Conservation (phyloP, 1,139 yeast genomes). For the Hyphopichia pseudoburtonii region DNA sequence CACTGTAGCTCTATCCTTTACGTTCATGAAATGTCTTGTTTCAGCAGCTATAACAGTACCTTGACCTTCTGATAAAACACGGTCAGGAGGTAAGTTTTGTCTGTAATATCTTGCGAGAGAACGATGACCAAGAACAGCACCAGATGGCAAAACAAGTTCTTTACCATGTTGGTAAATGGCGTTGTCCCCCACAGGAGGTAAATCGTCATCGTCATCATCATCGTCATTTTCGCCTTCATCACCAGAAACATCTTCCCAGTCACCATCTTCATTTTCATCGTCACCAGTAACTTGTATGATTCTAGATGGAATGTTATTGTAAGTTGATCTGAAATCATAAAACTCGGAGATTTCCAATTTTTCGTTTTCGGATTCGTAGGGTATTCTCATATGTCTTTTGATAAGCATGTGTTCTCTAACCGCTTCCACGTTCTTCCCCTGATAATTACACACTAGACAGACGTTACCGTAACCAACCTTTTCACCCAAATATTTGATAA, state of each 20-base stretch:
- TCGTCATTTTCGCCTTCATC: slow-evolving; percentile 40
- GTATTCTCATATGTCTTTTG: slow-evolving; percentile 85
- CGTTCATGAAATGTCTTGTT: slow-evolving; percentile 64
- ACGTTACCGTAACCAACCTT: slow-evolving; percentile 83
- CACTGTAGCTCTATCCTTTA: slow-evolving; percentile 52
- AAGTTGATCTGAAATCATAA: slow-evolving; percentile 79
- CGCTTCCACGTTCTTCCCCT: slow-evolving; percentile 80
- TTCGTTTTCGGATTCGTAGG: slow-evolving; percentile 83
- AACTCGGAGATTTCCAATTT: slow-evolving; percentile 77
- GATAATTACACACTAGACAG: slow-evolving; percentile 80
- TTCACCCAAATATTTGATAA: slow-evolving; percentile 73
- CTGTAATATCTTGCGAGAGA: slow-evolving; percentile 82
- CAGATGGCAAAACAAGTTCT: slow-evolving; percentile 84
- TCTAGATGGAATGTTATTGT: slow-evolving; percentile 31
- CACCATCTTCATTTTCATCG: slow-evolving; percentile 36
- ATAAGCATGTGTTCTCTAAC: slow-evolving; percentile 87
- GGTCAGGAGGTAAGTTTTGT: slow-evolving; percentile 75
- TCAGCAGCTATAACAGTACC: slow-evolving; percentile 95
- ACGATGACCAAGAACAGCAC: slow-evolving; percentile 87
- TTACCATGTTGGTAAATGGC: slow-evolving; percentile 57
- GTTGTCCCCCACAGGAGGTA: slow-evolving; percentile 32
- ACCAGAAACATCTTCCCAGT: slow-evolving; percentile 51
- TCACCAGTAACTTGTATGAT: slow-evolving; percentile 16
- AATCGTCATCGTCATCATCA: slow-evolving; percentile 43
- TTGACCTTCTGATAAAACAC: slow-evolving; percentile 79